Base-by-base conservation (phyloP, 352 stramenopile species). In the Plasmopara viticola region DNA sequence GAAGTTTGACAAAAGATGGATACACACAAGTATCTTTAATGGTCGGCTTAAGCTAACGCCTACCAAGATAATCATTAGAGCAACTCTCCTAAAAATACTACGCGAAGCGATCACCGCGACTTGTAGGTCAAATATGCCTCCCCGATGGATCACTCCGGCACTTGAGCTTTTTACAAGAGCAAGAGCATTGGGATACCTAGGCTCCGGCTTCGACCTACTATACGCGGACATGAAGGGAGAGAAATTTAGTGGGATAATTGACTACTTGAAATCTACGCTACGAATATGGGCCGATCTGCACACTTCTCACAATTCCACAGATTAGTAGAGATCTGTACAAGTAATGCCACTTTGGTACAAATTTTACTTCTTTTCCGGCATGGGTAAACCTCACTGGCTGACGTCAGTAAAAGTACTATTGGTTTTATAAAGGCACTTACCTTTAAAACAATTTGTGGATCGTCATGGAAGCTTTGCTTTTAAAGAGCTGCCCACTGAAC, bases 341-440 rank as follows among this genome's bases (percentile, higher is more conserved):
- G 31, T 47, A 2, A 57, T 57, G 51, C 42, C 51, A 13, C 50
- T 6, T 57, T n/a, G 42, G 42, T 44, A 46, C n/a, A 57, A 57
- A 14, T 14, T 33, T 18, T n/a, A 46, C 51, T 57, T 57, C 12
- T 10, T 31, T 8, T 57, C 44, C 15, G 31, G 51, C 5, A 47
- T 34, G 12, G 41, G 18, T 29, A 34, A 15, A 34, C 10, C 6
- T 20, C 25, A 17, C 9, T 47, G 12, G 12, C 35, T 6, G 35
- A 41, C 4, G 35, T 41, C 14, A 41, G 35, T 41, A 41, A 41
- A 17, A 41, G 14, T 17, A 41, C 35, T 41, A 41, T 41, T 41
- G 35, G 35, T 12, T 41, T 17, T 41, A 6, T 41, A 6, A n/a
- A 41, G 14, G 12, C 35, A 1, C 44, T 49, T 17, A 17, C 0